A percentile compares a stretch with the other conserved stretches of the same genome.
Conservation (phyloP, 306 rosid species). For the Dalbergia oliveri region DNA sequence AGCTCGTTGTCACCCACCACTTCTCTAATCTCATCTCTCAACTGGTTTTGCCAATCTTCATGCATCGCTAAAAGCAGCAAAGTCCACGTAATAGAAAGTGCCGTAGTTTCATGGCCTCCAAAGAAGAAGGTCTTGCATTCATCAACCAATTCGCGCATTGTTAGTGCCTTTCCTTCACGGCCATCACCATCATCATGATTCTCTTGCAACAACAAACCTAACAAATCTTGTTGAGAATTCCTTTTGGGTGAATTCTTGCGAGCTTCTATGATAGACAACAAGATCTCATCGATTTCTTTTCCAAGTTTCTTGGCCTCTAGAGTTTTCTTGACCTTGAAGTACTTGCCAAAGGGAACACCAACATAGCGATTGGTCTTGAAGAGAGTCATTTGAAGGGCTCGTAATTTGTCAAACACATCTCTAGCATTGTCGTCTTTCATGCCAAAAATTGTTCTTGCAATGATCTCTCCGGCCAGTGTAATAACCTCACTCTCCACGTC, state of each 20-base stretch:
- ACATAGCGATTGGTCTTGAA: slow-evolving; percentile 68
- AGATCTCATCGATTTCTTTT: slow-evolving; percentile 64
- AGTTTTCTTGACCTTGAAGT: slow-evolving; percentile 54
- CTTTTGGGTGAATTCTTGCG: slow-evolving; percentile 47
- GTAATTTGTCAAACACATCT: slow-evolving; percentile 60
- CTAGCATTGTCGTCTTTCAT: slow-evolving; percentile 56
- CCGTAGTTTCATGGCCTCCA: slow-evolving; percentile 94
- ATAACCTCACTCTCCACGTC: slow-evolving; percentile 74
- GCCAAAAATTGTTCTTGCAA: slow-evolving; percentile 81
- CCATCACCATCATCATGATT: slow-evolving; percentile 46
- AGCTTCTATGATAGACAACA: slow-evolving; percentile 53
- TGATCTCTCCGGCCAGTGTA: slow-evolving; percentile 72
- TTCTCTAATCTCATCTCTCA: slow-evolving; percentile 77
- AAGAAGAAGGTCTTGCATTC: slow-evolving; percentile 94
- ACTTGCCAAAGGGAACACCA: slow-evolving; percentile 74
- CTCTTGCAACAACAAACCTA: slow-evolving; percentile 66
- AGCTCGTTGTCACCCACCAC: slow-evolving; percentile 63
- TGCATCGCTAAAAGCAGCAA: slow-evolving; percentile 76
- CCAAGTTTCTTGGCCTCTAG: slow-evolving; percentile 74
- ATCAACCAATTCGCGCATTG: slow-evolving; percentile 70
- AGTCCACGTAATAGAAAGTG: slow-evolving; percentile 87
- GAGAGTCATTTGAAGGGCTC: slow-evolving; percentile 74
- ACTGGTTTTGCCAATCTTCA: slow-evolving; percentile 73
- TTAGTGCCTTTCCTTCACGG: slow-evolving; percentile 44
- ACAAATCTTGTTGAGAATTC: slow-evolving; percentile 57